Evolutionary conservation across 352 stramenopile genomes (phyloP), one percentile per base, ranked within the genome.

Genomic region (Blastocystis sp.): DNA sequence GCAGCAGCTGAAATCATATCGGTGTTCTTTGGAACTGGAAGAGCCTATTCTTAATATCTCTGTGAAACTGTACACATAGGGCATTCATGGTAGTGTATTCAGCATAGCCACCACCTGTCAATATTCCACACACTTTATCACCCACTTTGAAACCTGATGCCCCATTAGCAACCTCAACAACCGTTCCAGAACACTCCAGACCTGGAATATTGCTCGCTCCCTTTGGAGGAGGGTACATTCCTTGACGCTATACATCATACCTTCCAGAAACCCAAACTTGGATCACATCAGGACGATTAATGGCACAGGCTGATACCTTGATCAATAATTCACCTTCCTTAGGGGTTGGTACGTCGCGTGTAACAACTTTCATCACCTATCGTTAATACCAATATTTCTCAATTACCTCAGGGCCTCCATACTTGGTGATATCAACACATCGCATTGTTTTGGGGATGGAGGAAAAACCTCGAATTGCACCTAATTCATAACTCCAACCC

Each of bases 71-170:
- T 86, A 86, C 59, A 77, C 29, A 80, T 39, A 35, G 88, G 19
- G 12, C 61, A 29, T 24, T 69, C 49, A 32, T 89, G 1, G 69
- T 54, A 11, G 49, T 69, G 24, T 89, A 90, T 46, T 91, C 88
- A 6, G 89, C 89, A 49, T 90, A 91, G 11, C 86, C 89, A 66
- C 89, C 89, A 14, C 89, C 89, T 2, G 59, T 75, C 24, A 90
- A 32, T 32, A 91, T 88, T 14, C 88, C 88, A 51, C 88, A 90
- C 11, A 91, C 89, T n/a, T 88, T 69, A 35, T 90, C 88, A 14
- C 89, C 89, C 32, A 89, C 57, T 24, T 87, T 88, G 35, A 74
- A 90, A 29, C 29, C 71, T 12, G 35, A 32, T 27, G n/a, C 35
- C 14, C 32, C 56, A 32, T 86, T 37, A 1, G 11, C 56, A 6